A percentile compares a stretch with the other conserved stretches of the same genome.
phyloP scores from a whole-genome alignment of 805 yeast genomes.

The Metschnikowia koreensis region DNA sequence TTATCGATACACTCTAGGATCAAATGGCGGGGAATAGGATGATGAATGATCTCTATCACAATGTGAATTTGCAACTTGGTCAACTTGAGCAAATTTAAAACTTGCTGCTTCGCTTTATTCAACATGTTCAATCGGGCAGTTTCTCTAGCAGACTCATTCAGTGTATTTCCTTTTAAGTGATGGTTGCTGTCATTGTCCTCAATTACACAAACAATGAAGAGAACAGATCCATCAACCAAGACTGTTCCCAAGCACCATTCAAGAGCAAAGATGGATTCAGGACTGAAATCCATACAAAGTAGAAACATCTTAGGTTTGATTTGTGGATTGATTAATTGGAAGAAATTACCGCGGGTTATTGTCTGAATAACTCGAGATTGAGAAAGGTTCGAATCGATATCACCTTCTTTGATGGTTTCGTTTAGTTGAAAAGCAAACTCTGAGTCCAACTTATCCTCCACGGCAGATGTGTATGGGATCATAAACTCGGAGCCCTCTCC shows the following conservation, averaged over 20 bases:
- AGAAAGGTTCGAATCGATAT: slow-evolving; percentile 49
- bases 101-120: slow-evolving; percentile 44
- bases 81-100: slow-evolving; percentile 50
- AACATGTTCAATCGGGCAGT: slow-evolving; percentile 38
- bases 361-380: slow-evolving; percentile 66
- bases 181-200: slow-evolving; percentile 42
- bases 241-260: slow-evolving; percentile 89
- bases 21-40: slow-evolving; percentile 71
- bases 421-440: slow-evolving; percentile 55
- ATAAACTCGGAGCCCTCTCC: slow-evolving; percentile 25
- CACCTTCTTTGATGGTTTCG: slow-evolving; percentile 53
- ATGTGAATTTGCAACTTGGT: slow-evolving; percentile 73
- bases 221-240: slow-evolving; percentile 75
- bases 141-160: slow-evolving; percentile 37
- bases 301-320: slow-evolving; percentile 59
- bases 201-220: slow-evolving; percentile 65
- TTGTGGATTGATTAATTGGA: slow-evolving; percentile 46
- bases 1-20: slow-evolving; percentile 68
- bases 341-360: slow-evolving; percentile 66
- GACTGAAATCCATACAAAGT: slow-evolving; percentile 77
- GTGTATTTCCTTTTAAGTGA: slow-evolving; percentile 39
- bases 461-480: slow-evolving; percentile 68
- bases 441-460: slow-evolving; percentile 61
- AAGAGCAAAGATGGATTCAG: slow-evolving; percentile 78
- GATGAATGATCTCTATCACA: slow-evolving; percentile 71